Conservation (phyloP, 1,139 yeast species). For the Kluyveromyces sp. region DNA sequence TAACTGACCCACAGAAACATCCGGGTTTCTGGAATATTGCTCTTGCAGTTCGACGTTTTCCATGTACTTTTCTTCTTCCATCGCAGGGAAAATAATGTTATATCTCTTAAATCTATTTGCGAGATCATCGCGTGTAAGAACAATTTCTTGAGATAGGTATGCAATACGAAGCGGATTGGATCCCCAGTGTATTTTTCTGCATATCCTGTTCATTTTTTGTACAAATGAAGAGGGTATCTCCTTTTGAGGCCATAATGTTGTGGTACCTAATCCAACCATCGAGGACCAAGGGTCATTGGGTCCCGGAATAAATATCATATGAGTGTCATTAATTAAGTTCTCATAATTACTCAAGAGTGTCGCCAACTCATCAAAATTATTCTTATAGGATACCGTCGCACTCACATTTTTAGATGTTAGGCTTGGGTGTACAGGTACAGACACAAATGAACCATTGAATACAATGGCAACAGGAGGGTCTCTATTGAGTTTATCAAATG, state of each 20-base stretch:
- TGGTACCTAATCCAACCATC: slow-evolving; percentile 57
- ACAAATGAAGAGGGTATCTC: slow-evolving; percentile 66
- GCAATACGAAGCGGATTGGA: slow-evolving; percentile 73
- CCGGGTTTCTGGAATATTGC: slow-evolving; percentile 12
- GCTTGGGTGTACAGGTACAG: slow-evolving; percentile 45
- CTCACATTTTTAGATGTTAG: slow-evolving; percentile 35
- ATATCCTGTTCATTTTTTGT: slow-evolving; percentile 53
- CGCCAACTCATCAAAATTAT: slow-evolving; percentile 67
- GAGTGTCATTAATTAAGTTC: slow-evolving; percentile 35
- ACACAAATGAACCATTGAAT: slow-evolving; percentile 62
- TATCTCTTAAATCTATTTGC: slow-evolving; percentile 65
- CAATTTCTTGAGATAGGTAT: slow-evolving; percentile 78
- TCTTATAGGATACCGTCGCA: slow-evolving; percentile 49
- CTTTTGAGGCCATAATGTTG: slow-evolving; percentile 62
- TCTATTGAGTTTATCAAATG: slow-evolving; percentile 44
- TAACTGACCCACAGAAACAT: slow-evolving; percentile 20
- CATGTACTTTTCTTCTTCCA: slow-evolving; percentile 30
- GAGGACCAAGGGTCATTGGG: slow-evolving; percentile 92
- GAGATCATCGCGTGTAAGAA: slow-evolving; percentile 63
- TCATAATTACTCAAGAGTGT: slow-evolving; percentile 44
- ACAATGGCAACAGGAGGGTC: slow-evolving; percentile 54
- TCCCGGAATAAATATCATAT: slow-evolving; percentile 73
- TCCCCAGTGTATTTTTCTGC: slow-evolving; percentile 60
- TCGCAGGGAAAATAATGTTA: slow-evolving; percentile 47
- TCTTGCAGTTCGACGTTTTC: slow-evolving; percentile 16